Evolutionary conservation across 345 rosid species (phyloP), one percentile per base, ranked within the genome.

Genomic region (Populus tremula): DNA sequence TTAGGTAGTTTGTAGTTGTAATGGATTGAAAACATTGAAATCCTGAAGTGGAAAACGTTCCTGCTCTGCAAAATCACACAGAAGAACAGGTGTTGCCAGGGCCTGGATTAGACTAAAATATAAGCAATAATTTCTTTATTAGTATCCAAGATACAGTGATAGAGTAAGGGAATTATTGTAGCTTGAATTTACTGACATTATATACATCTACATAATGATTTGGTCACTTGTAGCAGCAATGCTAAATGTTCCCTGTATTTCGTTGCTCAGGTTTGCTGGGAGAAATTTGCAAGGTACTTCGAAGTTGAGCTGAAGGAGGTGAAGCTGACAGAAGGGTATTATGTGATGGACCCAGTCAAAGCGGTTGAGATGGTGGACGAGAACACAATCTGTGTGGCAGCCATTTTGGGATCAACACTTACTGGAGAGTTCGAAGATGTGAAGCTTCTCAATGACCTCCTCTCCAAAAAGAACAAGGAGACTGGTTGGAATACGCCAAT

Each of bases 231-330:
- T 3, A 41, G 35, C 21, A 69, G 33, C 21, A 41, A 41, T 12
- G 39, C 29, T 69, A 16, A 71, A 29, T 20, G 29, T 14, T 53
- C 45, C 43, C 20, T 21, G n/a, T 47, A 31, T 33, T 35, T 6
- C 64, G 54, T 25, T 68, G 14, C 25, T 36, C 20, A 76, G 72
- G 78, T 67, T 38, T 76, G 73, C 17, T 76, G 79, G 79, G 73
- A 76, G 68, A 76, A 76, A n/a, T 76, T 76, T 69, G 73, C 79
- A 0, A 68, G 67, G n/a, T 77, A 70, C 75, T 77, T 77, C 11
- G 75, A 77, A 61, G 80, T 77, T 70, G 75, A 77, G 27, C 45
- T 70, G 25, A 62, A 77, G 72, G 74, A 70, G 63, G 80, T 77
- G 67, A 77, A 62, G 61, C 49, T 77, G 43, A 70, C 53, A 17